Conservation (phyloP, 208 protist genomes). For the Novymonas esmeraldas region DNA sequence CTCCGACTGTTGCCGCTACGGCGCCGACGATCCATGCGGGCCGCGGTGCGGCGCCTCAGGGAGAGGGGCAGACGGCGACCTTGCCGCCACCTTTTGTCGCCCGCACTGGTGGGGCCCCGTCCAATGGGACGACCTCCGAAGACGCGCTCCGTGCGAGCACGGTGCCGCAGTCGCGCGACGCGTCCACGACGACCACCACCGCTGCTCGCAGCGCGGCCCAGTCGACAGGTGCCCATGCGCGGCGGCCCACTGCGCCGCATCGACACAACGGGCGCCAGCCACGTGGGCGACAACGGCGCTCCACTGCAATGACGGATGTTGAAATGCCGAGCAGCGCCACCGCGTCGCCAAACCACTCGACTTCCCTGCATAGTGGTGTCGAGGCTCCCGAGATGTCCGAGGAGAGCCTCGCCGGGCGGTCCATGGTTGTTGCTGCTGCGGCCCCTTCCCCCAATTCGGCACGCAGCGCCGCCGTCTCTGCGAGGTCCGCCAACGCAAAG, state of each 20-base stretch:
- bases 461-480: too few relatives aligned
- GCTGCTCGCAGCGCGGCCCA: background rate
- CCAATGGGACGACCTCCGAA: background rate
- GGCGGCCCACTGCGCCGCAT: constrained; percentile 1
- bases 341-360: background rate
- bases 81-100: background rate
- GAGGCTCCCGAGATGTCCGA: background rate
- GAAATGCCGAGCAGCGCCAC: constrained; percentile 4
- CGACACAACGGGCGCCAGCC: constrained; percentile 6
- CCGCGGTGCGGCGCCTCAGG: background rate
- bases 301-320: constrained; percentile 19
- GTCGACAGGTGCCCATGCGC: background rate
- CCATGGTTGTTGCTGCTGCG: background rate
- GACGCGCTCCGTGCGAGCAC: background rate
- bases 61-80: background rate
- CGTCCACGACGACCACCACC: background rate
- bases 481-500: background rate
- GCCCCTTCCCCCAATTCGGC: background rate
- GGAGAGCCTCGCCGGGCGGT: background rate
- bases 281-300: constrained; percentile 14
- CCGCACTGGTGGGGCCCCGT: background rate
- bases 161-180: background rate
- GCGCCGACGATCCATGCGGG: too few relatives aligned
- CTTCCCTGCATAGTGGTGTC: background rate
- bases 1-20: too few relatives aligned